These are phyloP conservation scores for Oenanthe javanica DNA, from an alignment of 140 eudicot genomes.

Conservation along the genomic window DNA sequence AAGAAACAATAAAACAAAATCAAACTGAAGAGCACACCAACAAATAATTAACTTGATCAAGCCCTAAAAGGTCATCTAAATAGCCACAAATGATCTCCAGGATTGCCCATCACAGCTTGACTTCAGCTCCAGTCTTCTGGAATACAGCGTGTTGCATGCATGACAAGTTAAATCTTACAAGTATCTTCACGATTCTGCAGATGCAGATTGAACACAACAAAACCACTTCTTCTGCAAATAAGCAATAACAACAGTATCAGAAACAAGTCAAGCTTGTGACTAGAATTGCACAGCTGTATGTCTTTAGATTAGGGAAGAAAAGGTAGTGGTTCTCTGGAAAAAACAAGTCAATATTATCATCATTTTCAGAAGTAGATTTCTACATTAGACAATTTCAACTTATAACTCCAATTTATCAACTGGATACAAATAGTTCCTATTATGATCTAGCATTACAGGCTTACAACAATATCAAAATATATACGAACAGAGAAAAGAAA, in stretches of 20 bases:
- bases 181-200: constrained; percentile 16
- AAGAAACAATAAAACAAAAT: background rate
- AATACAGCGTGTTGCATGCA: constrained; percentile 5
- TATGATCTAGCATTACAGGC: background rate
- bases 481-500: too few relatives aligned
- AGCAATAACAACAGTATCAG: background rate
- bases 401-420: too few relatives aligned
- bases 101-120: constrained; percentile 21
- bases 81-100: constrained; percentile 10
- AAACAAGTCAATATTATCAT: background rate
- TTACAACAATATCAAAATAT: too few relatives aligned
- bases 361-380: background rate
- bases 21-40: background rate
- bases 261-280: background rate
- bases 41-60: background rate
- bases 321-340: background rate
- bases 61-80: background rate
- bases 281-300: background rate
- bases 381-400: background rate
- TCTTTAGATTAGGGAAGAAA: background rate
- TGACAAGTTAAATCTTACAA: background rate
- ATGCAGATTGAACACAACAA: constrained; percentile 21
- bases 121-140: constrained; percentile 22
- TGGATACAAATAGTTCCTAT: background rate
- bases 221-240: constrained; percentile 18